Conservation (phyloP, 441 rosid species). For the Geranium incanum region DNA sequence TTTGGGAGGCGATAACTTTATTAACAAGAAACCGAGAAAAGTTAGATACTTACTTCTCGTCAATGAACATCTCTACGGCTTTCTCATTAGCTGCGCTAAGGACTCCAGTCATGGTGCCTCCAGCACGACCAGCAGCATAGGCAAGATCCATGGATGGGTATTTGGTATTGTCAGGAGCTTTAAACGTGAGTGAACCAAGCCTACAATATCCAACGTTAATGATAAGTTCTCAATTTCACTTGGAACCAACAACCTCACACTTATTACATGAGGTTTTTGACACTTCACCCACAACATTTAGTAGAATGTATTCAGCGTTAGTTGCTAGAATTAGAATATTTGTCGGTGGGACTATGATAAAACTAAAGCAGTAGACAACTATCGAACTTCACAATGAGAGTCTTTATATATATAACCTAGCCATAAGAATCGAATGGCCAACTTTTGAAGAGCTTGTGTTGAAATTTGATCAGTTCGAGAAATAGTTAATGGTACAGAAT, state of each 20-base stretch:
- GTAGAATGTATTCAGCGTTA: no score
- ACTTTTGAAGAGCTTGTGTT: no score
- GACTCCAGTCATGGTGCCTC: constrained; percentile 51
- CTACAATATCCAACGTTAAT: constrained; percentile 30
- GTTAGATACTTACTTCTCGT: constrained; percentile 51
- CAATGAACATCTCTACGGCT: constrained; percentile 81
- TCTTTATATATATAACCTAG: no score
- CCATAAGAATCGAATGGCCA: no score
- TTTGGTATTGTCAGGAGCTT: constrained; percentile 75
- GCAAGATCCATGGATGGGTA: constrained; percentile 92
- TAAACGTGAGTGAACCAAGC: constrained; percentile 78
- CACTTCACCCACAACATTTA: no score
- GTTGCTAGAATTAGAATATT: no score
- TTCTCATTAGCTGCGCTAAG: constrained; percentile 96
- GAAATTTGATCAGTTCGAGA: constrained; percentile 33
- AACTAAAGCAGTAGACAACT: no score
- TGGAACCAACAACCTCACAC: no score
- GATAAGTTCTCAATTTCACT: neutral
- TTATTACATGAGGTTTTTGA: no score
- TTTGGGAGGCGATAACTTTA: no score
- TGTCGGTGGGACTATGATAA: no score
- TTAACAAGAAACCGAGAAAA: neutral
- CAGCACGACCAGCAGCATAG: constrained; percentile 47
- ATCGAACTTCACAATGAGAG: no score
- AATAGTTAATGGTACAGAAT: constrained; percentile 66